Conservation (phyloP, 1,139 yeast species). For the Petasospora rhodanensis region DNA sequence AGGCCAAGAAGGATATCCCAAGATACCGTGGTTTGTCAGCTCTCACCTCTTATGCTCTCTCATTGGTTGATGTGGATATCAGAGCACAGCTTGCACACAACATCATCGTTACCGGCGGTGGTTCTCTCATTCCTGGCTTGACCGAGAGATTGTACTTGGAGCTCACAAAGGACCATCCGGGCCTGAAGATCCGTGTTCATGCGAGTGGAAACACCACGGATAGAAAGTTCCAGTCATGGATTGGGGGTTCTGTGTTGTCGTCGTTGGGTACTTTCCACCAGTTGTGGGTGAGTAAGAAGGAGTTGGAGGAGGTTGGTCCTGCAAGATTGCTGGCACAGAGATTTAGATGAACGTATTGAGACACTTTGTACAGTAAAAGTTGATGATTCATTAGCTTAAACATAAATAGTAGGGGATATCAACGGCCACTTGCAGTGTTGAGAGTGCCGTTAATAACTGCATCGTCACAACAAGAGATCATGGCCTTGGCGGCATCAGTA, state of each 20-base stretch:
- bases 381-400: no score
- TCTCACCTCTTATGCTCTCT: slow-evolving; percentile 66
- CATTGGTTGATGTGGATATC: slow-evolving; percentile 78
- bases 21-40: slow-evolving; percentile 56
- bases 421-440: no score
- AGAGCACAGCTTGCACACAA: slow-evolving; percentile 90
- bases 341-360: slow-evolving; percentile 46
- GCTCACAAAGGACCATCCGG: slow-evolving; percentile 71
- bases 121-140: slow-evolving; percentile 81
- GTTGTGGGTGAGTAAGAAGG: slow-evolving; percentile 89
- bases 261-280: slow-evolving; percentile 96
- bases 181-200: slow-evolving; percentile 84
- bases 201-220: slow-evolving; percentile 85
- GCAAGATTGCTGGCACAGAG: slow-evolving; percentile 72
- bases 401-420: no score
- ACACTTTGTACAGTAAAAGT: no score
- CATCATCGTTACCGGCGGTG: slow-evolving; percentile 87
- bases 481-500: slow-evolving; percentile 42
- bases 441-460: slow-evolving; percentile 14
- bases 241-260: slow-evolving; percentile 91
- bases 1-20: slow-evolving; percentile 25
- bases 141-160: slow-evolving; percentile 79
- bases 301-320: slow-evolving; percentile 87
- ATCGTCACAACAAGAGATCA: slow-evolving; percentile 37
- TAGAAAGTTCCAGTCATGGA: slow-evolving; percentile 85